Evolutionary conservation across 2,329 filamentous ascomycete genomes (phyloP).

Genomic region (Zasmidium angulare): DNA sequence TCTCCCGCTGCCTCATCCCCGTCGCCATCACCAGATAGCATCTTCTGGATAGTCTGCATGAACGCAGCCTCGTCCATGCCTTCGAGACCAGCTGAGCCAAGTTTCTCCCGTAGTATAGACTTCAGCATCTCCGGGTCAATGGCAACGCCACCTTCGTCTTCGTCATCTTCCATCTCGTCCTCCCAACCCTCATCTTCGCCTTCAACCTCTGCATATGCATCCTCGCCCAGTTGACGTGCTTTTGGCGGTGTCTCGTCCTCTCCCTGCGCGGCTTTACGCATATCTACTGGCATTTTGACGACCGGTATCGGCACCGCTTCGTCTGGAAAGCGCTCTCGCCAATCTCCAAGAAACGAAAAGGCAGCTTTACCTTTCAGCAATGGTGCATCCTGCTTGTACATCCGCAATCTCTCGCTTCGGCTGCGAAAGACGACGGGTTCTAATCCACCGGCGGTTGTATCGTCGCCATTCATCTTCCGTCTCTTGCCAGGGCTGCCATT

Average conservation of each 20-base stretch:
- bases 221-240: conserved; percentile 7
- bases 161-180: conserved; percentile 21
- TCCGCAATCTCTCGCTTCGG: conserved; percentile 17
- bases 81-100: conserved; percentile 33
- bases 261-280: conserved; percentile 32
- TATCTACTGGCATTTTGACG: conserved; percentile 31
- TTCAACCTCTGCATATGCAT: conserved; percentile 14
- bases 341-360: conserved; percentile 47
- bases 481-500: conserved; percentile 22
- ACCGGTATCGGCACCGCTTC: conserved; percentile 18
- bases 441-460: conserved; percentile 18
- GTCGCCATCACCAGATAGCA: conserved; percentile 43
- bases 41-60: conserved; percentile 45
- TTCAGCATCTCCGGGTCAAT: conserved; percentile 43
- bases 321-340: conserved; percentile 41
- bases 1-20: conserved; percentile 45
- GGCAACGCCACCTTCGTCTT: conserved; percentile 18
- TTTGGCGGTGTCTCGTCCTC: conserved; percentile 12
- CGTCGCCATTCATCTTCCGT: conserved; percentile 21
- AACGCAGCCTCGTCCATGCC: conserved; percentile 45
- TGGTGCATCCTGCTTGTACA: conserved; percentile 6
- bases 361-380: conserved; percentile 30
- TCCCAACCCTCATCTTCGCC: conserved; percentile 19
- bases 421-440: conserved; percentile 29
- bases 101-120: conserved; percentile 30